These are phyloP conservation scores for Colletotrichum trifolii DNA, from an alignment of 2,329 filamentous ascomycete species.

Conservation along the genomic window DNA sequence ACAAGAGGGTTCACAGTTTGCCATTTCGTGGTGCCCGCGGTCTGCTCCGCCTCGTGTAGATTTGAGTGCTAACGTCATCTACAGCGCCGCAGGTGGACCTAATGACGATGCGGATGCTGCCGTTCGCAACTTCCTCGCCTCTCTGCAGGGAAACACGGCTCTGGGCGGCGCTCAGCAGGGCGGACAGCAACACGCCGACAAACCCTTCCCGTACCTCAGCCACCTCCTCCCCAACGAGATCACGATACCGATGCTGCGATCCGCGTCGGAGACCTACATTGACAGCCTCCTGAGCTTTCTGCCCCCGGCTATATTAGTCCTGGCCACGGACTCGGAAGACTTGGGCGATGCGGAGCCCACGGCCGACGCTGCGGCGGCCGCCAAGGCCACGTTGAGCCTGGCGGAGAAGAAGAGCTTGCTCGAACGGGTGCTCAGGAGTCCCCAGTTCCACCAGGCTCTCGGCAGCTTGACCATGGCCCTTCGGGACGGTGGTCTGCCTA, in stretches of 20 bases:
- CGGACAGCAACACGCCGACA: conserved; percentile 55
- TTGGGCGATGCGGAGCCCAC: conserved; percentile 72
- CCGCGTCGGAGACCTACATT: conserved; percentile 71
- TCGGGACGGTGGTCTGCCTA: conserved; percentile 89
- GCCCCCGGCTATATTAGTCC: conserved; percentile 80
- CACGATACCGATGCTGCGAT: conserved; percentile 81
- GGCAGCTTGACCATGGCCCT: conserved; percentile 88
- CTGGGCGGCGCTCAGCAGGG: conserved; percentile 46
- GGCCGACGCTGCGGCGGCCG: conserved; percentile 75
- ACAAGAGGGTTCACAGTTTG: conserved; percentile 33
- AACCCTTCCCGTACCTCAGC: conserved; percentile 83
- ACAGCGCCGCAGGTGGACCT: conserved; percentile 40
- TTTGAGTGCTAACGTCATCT: conserved; percentile 31
- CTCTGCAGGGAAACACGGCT: conserved; percentile 71
- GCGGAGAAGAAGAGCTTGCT: conserved; percentile 85
- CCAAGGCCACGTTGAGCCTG: conserved; percentile 77
- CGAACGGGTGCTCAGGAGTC: conserved; percentile 84
- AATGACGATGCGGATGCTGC: conserved; percentile 76
- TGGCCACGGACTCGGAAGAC: conserved; percentile 74
- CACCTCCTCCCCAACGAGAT: conserved; percentile 84
- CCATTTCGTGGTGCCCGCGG: conserved; percentile 32
- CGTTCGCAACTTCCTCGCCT: conserved; percentile 90
- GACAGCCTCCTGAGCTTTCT: conserved; percentile 82
- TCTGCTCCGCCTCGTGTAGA: conserved; percentile 1
- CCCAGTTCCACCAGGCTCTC: conserved; percentile 90